Percentiles rank a stretch among this genome's conserved stretches.
These are phyloP conservation scores for Hyphodiscus hymeniophilus DNA, from an alignment of 495 filamentous ascomycete genomes.

Conservation along the genomic window DNA sequence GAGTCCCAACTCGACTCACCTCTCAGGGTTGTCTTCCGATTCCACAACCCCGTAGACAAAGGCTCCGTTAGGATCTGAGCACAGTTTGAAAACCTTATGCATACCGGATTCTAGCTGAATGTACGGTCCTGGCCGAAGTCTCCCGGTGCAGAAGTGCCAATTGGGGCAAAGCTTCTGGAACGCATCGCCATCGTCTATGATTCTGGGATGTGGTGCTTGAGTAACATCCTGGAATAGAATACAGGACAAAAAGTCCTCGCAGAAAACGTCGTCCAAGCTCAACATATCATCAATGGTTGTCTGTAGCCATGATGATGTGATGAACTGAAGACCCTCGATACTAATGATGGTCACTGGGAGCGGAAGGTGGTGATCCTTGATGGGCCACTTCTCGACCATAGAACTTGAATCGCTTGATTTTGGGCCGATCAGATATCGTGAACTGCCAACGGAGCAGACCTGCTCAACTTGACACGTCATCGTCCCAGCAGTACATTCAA, in stretches of 20 bases:
- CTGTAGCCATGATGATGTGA: not conserved
- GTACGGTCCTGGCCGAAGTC: slow-evolving; percentile 18
- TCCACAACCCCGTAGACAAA: slow-evolving; percentile 9
- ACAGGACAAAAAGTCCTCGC: not conserved
- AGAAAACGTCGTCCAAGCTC: not conserved
- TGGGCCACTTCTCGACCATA: no score
- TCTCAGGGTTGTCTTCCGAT: not conserved
- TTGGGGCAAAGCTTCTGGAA: not conserved
- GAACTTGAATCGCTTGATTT: no score
- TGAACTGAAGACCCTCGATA: not conserved
- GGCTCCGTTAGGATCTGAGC: slow-evolving; percentile 11
- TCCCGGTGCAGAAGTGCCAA: not conserved
- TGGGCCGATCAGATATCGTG: no score
- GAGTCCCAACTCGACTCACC: not conserved
- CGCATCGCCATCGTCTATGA: not conserved
- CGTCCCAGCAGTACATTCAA: no score
- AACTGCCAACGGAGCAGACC: no score
- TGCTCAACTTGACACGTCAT: no score
- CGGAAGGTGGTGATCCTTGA: no score
- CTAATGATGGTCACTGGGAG: not conserved
- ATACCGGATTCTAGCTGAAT: slow-evolving; percentile 13
- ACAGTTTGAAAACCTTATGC: slow-evolving; percentile 15
- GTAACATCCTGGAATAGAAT: not conserved
- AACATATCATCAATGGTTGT: not conserved
- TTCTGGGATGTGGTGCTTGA: not conserved